Evolutionary conservation across 2,329 filamentous ascomycete genomes (phyloP).

Genomic region (Xylaria sp.): DNA sequence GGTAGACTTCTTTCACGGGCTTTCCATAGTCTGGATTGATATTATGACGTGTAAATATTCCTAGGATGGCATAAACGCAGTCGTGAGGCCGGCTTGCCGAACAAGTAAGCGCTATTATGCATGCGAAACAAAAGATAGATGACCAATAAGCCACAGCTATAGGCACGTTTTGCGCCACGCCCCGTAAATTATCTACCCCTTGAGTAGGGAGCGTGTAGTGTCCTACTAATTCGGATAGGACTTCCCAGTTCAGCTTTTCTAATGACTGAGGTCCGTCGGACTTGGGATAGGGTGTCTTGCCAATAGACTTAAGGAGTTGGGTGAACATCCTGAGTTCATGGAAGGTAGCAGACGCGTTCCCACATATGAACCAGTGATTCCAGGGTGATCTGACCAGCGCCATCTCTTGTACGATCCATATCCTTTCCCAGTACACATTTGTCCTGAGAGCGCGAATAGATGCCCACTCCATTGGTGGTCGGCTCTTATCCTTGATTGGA

Average conservation of each 20-base stretch:
- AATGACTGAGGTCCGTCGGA: not conserved
- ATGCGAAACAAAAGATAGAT: not conserved
- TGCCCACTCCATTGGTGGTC: too few relatives aligned
- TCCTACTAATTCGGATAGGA: not conserved
- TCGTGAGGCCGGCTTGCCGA: slow-evolving; percentile 6
- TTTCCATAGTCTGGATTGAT: not conserved
- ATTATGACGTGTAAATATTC: not conserved
- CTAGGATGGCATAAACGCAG: not conserved
- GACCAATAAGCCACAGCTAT: too few relatives aligned
- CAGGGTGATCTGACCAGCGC: too few relatives aligned
- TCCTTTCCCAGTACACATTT: too few relatives aligned
- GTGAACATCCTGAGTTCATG: too few relatives aligned
- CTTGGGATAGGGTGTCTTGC: not conserved
- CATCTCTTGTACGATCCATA: too few relatives aligned
- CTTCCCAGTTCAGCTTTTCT: not conserved
- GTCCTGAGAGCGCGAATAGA: too few relatives aligned
- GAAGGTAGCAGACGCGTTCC: too few relatives aligned
- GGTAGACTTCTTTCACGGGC: not conserved
- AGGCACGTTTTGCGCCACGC: too few relatives aligned
- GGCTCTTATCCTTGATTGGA: too few relatives aligned
- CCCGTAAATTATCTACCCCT: not conserved
- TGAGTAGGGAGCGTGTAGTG: not conserved
- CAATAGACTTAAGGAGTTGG: too few relatives aligned
- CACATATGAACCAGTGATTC: too few relatives aligned
- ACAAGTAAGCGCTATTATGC: not conserved